Conservation (phyloP, 257 asterid genomes). For the Solanum tacnaense region DNA sequence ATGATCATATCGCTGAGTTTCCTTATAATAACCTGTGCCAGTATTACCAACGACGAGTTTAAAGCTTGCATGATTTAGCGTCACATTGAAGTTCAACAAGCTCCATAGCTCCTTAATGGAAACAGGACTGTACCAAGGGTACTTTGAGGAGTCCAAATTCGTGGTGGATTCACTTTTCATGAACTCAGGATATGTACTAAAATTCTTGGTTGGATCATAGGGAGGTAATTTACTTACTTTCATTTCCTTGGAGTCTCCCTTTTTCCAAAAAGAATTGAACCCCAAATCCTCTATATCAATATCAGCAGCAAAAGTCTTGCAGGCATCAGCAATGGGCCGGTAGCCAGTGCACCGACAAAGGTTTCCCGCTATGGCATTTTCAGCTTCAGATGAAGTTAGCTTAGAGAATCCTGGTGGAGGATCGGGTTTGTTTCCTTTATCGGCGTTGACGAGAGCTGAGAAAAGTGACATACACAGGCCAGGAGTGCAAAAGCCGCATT, state of each 20-base stretch:
- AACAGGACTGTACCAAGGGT: slow-evolving; percentile 53
- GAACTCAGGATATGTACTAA: slow-evolving; percentile 24
- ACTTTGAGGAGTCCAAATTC: slow-evolving; percentile 27
- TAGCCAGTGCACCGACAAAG: slow-evolving; percentile 76
- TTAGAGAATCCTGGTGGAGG: slow-evolving; percentile 50
- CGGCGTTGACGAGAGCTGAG: slow-evolving; percentile 50
- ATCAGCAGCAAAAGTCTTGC: slow-evolving; percentile 60
- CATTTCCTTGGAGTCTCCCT: slow-evolving; percentile 27
- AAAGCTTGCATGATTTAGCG: slow-evolving; percentile 8
- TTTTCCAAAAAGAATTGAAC: slow-evolving; percentile 49
- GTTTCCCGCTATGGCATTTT: slow-evolving; percentile 54
- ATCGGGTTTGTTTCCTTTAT: slow-evolving; percentile 20
- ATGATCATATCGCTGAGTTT: slow-evolving; percentile 23
- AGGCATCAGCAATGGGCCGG: slow-evolving; percentile 71
- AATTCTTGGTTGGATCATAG: slow-evolving; percentile 22
- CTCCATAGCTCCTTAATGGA: slow-evolving; percentile 38
- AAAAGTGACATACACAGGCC: slow-evolving; percentile 70
- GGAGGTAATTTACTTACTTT: slow-evolving; percentile 28
- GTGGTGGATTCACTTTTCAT: slow-evolving; percentile 9
- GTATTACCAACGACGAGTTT: slow-evolving; percentile 70
- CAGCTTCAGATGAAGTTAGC: slow-evolving; percentile 56
- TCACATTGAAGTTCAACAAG: slow-evolving; percentile 23
- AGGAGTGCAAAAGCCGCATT: slow-evolving; percentile 79
- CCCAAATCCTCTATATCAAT: slow-evolving; percentile 72
- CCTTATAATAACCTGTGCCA: slow-evolving; percentile 54